These are phyloP conservation scores for Penicillium taxi DNA, from an alignment of 495 filamentous ascomycete species.

Conservation along the genomic window DNA sequence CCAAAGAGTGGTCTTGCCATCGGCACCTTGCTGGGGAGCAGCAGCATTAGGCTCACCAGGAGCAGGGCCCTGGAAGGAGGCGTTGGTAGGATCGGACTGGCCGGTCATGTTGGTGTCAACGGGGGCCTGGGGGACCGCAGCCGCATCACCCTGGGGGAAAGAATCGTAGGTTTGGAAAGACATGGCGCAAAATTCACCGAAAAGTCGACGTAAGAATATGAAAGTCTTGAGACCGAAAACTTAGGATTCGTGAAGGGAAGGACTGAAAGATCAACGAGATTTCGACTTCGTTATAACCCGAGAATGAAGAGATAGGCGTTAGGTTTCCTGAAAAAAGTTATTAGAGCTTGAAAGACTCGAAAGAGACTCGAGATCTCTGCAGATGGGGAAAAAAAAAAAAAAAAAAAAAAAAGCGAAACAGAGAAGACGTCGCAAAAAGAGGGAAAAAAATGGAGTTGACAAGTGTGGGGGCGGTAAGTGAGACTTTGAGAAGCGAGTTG, in stretches of 20 bases:
- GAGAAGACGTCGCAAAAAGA: not conserved
- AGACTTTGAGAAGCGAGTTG: too few relatives aligned
- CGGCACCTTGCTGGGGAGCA: conserved; percentile 49
- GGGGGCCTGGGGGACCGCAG: conserved; percentile 44
- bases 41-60: conserved; percentile 46
- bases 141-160: conserved; percentile 47
- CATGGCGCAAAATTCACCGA: conserved; percentile 30
- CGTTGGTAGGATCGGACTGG: conserved; percentile 48
- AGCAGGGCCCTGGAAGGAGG: conserved; percentile 46
- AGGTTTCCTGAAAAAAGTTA: conserved; percentile 10
- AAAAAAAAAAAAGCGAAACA: not conserved
- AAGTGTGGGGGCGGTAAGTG: not conserved
- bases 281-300: conserved; percentile 30
- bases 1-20: conserved; percentile 79
- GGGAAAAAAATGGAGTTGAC: not conserved
- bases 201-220: conserved; percentile 29
- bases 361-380: not conserved
- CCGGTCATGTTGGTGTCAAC: conserved; percentile 45
- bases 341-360: conserved; percentile 1
- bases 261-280: conserved; percentile 33
- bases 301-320: conserved; percentile 19
- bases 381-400: not conserved
- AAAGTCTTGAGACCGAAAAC: conserved; percentile 27
- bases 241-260: conserved; percentile 38
- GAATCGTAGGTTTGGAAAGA: conserved; percentile 56